Evolutionary conservation across 495 filamentous ascomycete genomes (phyloP), one percentile per base, ranked within the genome.

Genomic region (Astrothelium subdiscretum): DNA sequence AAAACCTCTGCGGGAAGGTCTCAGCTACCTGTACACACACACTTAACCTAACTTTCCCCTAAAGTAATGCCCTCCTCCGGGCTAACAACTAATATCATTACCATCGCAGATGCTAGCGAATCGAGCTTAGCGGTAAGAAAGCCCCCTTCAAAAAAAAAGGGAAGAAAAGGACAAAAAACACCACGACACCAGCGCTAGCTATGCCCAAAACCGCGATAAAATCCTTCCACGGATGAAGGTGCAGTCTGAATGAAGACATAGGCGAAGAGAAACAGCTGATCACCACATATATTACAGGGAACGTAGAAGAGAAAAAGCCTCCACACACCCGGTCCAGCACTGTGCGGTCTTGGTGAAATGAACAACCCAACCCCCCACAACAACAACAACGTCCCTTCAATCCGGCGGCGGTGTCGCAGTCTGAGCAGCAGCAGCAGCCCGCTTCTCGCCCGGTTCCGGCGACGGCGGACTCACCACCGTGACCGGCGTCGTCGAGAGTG

Each of bases 391-490:
- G 27, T 58, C 24, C 54, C 22, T 18, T 58, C 54, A 58, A 27
- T 35, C 54, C 54, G 57, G 57, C 1, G 57, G 57, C 57, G 57
- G 57, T 1, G 57, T 59, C 31, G 0, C 57, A 13, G 8, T 35
- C 31, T 26, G 27, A 13, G 54, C 54, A 38, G 8, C 35, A 13
- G 54, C 54, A 38, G 8, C 35, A 6, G 35, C 15, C 35, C 15
- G 8, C n/a, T 54, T 54, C 48, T 54, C 48, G 8, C 4, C 31
- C 1, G 18, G 31, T 18, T 35, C 57, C 3, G 57, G 57, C 27
- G 27, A 32, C 61, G 70, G 70, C 40, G 70, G 70, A 63, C 59
- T 60, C 4, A 72, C 68, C 48, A 70, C 62, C 27, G 68, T 72
- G 6, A 70, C 63, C 11, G 70, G 70, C 27, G 70, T 70, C 24